Evolutionary conservation across 1,284 basidiomycete species (phyloP).

Genomic region (Leccinum variabile): DNA sequence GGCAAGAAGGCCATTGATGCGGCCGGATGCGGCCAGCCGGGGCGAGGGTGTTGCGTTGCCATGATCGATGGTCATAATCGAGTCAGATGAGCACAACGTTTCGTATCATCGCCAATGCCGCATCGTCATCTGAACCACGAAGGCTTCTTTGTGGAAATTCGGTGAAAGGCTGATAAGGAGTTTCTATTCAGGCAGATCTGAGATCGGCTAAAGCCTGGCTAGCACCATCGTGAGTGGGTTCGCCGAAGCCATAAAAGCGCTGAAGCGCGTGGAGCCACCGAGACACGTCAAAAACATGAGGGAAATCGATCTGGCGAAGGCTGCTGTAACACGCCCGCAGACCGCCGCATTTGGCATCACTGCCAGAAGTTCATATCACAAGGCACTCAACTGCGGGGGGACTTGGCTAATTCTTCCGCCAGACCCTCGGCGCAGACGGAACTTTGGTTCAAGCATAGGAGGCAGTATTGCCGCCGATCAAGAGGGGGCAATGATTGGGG

Average conservation of each 20-base stretch:
- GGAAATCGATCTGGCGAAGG: constrained; percentile 18
- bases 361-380: constrained; percentile 9
- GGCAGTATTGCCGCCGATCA: constrained; percentile 30
- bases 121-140: neutral
- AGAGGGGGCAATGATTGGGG: constrained; percentile 26
- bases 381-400: neutral
- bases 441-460: constrained; percentile 4
- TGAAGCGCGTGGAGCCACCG: constrained; percentile 14
- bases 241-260: constrained; percentile 20
- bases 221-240: constrained; percentile 18
- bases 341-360: constrained; percentile 17
- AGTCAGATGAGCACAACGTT: constrained; percentile 14
- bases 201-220: constrained; percentile 28
- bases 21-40: constrained; percentile 10
- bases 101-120: constrained; percentile 6
- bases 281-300: constrained; percentile 34
- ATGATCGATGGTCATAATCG: constrained; percentile 27
- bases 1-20: constrained; percentile 14
- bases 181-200: constrained; percentile 24
- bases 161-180: constrained; percentile 34
- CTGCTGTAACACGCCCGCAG: constrained; percentile 8
- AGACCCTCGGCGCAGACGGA: constrained; percentile 11
- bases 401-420: constrained; percentile 5
- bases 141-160: constrained; percentile 23
- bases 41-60: constrained; percentile 7